phyloP scores from a whole-genome alignment of 1,284 basidiomycete genomes.

The Albatrellus sp. region DNA sequence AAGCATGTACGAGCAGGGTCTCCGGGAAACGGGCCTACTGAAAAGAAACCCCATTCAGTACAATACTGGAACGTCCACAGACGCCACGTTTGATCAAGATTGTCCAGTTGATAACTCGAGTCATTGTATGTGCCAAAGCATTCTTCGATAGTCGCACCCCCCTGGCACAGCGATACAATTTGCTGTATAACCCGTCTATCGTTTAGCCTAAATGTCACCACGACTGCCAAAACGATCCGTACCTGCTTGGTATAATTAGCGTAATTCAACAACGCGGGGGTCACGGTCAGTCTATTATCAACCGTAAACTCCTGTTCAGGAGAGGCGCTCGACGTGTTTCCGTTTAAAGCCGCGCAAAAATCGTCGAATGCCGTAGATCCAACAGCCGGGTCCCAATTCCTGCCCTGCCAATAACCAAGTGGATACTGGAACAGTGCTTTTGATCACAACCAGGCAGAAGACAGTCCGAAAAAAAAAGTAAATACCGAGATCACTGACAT shows the following conservation, averaged over 20 bases:
- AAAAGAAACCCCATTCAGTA: constrained; percentile 92
- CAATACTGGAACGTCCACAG: constrained; percentile 89
- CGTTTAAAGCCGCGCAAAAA: constrained; percentile 52
- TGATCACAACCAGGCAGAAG: background rate
- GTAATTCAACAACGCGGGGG: constrained; percentile 61
- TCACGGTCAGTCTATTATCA: constrained; percentile 32
- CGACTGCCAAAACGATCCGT: constrained; percentile 8
- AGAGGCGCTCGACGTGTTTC: constrained; percentile 12
- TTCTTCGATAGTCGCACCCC: constrained; percentile 44
- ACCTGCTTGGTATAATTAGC: constrained; percentile 67
- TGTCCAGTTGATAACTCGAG: constrained; percentile 46
- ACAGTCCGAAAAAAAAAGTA: background rate
- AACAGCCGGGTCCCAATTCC: constrained; percentile 69
- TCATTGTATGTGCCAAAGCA: constrained; percentile 83
- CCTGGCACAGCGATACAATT: constrained; percentile 47
- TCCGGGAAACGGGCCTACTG: constrained; percentile 24
- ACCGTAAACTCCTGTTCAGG: constrained; percentile 22
- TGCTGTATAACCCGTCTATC: constrained; percentile 27
- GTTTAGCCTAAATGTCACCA: background rate
- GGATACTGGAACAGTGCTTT: constrained; percentile 20
- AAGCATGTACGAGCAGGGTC: constrained; percentile 10
- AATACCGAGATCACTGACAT: constrained; percentile 49
- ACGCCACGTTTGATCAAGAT: constrained; percentile 65
- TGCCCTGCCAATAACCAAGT: constrained; percentile 44
- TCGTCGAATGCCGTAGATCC: constrained; percentile 51